phyloP scores from a whole-genome alignment of 2,329 filamentous ascomycete genomes.

The Aspergillus costaricaensis region DNA sequence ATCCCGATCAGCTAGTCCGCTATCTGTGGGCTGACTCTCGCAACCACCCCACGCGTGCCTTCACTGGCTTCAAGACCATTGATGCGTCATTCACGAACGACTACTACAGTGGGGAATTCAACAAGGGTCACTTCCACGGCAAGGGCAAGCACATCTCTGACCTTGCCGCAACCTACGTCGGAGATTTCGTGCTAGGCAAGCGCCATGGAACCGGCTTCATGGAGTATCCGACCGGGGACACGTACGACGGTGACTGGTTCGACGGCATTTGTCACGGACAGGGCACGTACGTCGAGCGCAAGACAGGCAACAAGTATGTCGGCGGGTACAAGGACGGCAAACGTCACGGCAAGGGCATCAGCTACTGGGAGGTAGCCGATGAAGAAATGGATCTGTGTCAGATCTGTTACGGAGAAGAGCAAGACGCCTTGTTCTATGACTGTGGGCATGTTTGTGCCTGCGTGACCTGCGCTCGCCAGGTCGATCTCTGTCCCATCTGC shows the following conservation, averaged over 20 bases:
- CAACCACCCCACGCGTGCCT: slow-evolving; percentile 48
- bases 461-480: slow-evolving; percentile 58
- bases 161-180: slow-evolving; percentile 58
- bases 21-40: slow-evolving; percentile 50
- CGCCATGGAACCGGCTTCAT: slow-evolving; percentile 60
- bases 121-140: slow-evolving; percentile 56
- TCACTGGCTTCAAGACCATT: slow-evolving; percentile 52
- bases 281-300: slow-evolving; percentile 57
- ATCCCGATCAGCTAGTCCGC: slow-evolving; percentile 41
- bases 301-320: slow-evolving; percentile 62
- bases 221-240: slow-evolving; percentile 57
- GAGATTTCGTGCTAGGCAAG: slow-evolving; percentile 54
- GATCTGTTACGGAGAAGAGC: slow-evolving; percentile 63
- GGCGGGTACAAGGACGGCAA: slow-evolving; percentile 64
- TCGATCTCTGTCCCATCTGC: slow-evolving; percentile 64
- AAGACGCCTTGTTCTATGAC: slow-evolving; percentile 63
- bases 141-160: slow-evolving; percentile 56
- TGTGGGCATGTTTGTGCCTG: slow-evolving; percentile 66
- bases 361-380: slow-evolving; percentile 63
- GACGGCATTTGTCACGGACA: slow-evolving; percentile 55
- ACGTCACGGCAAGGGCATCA: slow-evolving; percentile 63
- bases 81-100: slow-evolving; percentile 57
- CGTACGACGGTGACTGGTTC: slow-evolving; percentile 50
- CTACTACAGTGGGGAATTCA: slow-evolving; percentile 57
- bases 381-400: slow-evolving; percentile 61